phyloP scores from a whole-genome alignment of 148 eudicot species.

The Silene uniflora region DNA sequence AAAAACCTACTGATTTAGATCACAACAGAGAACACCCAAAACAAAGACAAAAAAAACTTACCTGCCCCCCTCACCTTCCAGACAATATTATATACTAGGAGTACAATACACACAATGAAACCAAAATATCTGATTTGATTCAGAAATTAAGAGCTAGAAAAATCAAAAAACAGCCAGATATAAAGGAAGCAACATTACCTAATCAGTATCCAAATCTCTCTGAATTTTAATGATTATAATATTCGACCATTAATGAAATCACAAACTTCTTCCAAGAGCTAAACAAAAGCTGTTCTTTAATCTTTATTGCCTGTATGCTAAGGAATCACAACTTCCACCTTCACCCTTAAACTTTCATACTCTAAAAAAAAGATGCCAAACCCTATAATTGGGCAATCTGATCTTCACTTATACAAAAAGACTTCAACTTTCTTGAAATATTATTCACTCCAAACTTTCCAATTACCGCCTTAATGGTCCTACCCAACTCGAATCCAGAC shows the following conservation, averaged over 20 bases:
- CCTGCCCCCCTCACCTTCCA: neutral
- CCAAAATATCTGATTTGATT: conserved; percentile 2
- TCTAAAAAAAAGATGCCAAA: conserved; percentile 26
- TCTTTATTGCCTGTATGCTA: conserved; percentile 23
- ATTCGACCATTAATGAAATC: conserved; percentile 8
- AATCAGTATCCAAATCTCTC: conserved; percentile 24
- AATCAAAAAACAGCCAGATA: neutral
- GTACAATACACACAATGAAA: neutral
- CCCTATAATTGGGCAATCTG: conserved; percentile 26
- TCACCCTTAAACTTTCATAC: conserved; percentile 22
- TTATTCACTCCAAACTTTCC: conserved; percentile 12
- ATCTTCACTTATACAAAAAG: conserved; percentile 26
- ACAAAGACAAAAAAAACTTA: neutral
- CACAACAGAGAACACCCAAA: too few relatives aligned
- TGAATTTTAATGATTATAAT: conserved; percentile 11
- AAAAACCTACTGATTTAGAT: neutral
- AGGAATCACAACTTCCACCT: conserved; percentile 36
- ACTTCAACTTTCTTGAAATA: conserved; percentile 14
- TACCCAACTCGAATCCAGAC: too few relatives aligned
- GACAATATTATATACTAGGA: neutral
- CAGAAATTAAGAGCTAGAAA: neutral
- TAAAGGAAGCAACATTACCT: conserved; percentile 31
- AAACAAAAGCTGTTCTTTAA: conserved; percentile 30
- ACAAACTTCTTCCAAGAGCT: conserved; percentile 29
- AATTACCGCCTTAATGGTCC: neutral